Base-by-base conservation (phyloP, 2,329 filamentous ascomycete genomes). In the Diaporthe vexans region DNA sequence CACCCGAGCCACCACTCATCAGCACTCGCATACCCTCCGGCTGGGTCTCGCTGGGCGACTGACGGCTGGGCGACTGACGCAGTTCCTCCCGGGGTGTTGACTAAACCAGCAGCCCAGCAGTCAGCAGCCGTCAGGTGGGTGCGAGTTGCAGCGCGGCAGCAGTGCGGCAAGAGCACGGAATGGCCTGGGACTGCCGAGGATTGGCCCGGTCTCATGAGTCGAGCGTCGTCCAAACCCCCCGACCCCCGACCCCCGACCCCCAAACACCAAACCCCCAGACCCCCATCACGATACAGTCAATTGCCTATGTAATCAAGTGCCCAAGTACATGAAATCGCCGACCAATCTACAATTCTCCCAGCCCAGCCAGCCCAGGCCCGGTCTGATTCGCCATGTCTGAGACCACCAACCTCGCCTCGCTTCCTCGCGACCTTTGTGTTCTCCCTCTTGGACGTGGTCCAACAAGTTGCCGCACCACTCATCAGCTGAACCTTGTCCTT, bases 331-430 rank as follows among this genome's bases (percentile, higher is more conserved):
- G 37, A 21, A 26, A 8, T 46, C 40, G 40, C 40, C 26, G 19
- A 51, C 21, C 43, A 48, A n/a, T 48, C 19, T 35, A 35, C 52
- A 40, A n/a, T 37, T 26, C 37, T 29, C n/a, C 24, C 21, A 24
- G 33, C 15, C 15, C 57, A 37, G 21, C 33, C 19, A 13, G 11
- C 13, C 54, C 33, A 21, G 19, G 26, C 48, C 48, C 8, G 26
- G 48, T 54, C 33, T 68, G 48, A 68, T 68, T 68, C 63, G 63
- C 63, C 63, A 54, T 48, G 63, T 68, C 63, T 68, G 48, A 52
- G 63, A 37, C 46, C 63, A 37, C 46, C 63, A 52, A 26, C 13
- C 37, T 11, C 61, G 10, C 52, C 61, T 67, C 61, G 61, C 61
- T 52, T 67, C 61, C 13, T 67, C 61, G 24, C 46, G 26, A 67